Evolutionary conservation across 1,284 basidiomycete species (phyloP).

Genomic region (Ustilago bromivora): DNA sequence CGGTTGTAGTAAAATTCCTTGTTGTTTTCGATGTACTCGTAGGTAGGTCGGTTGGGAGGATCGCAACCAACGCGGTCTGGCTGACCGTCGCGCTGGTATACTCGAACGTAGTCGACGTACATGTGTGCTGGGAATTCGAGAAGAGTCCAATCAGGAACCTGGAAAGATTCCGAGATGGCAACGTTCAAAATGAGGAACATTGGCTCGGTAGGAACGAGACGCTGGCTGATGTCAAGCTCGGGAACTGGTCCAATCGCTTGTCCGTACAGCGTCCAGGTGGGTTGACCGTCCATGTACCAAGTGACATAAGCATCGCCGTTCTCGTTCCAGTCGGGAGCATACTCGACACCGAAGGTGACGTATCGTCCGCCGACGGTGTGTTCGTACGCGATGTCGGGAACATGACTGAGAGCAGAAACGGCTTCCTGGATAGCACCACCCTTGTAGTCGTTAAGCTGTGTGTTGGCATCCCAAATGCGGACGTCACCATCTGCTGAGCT

Average conservation of each 20-base stretch:
- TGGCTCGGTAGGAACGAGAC: conserved; percentile 63
- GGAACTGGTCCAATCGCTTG: conserved; percentile 47
- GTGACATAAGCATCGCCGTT: conserved; percentile 58
- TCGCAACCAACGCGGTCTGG: conserved; percentile 66
- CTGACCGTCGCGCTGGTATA: conserved; percentile 72
- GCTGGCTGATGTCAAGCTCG: conserved; percentile 54
- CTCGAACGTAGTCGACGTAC: conserved; percentile 71
- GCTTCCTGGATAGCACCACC: conserved; percentile 68
- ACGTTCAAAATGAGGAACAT: conserved; percentile 59
- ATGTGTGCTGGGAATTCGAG: conserved; percentile 72
- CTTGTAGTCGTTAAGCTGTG: conserved; percentile 63
- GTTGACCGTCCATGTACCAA: conserved; percentile 66
- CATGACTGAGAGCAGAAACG: conserved; percentile 59
- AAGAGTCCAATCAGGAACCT: conserved; percentile 69
- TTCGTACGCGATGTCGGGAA: conserved; percentile 61
- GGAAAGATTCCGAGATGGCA: conserved; percentile 71
- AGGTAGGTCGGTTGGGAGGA: conserved; percentile 63
- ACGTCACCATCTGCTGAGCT: conserved; percentile 34
- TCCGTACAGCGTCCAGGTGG: conserved; percentile 62
- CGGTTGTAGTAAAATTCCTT: conserved; percentile 65
- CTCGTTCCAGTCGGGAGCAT: conserved; percentile 63
- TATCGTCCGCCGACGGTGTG: conserved; percentile 32
- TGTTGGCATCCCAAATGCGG: conserved; percentile 55
- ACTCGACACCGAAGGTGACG: conserved; percentile 68
- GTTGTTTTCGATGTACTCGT: conserved; percentile 67